Conservation (phyloP, 768 basidiomycete species). For the Tremella yokohamensis region DNA sequence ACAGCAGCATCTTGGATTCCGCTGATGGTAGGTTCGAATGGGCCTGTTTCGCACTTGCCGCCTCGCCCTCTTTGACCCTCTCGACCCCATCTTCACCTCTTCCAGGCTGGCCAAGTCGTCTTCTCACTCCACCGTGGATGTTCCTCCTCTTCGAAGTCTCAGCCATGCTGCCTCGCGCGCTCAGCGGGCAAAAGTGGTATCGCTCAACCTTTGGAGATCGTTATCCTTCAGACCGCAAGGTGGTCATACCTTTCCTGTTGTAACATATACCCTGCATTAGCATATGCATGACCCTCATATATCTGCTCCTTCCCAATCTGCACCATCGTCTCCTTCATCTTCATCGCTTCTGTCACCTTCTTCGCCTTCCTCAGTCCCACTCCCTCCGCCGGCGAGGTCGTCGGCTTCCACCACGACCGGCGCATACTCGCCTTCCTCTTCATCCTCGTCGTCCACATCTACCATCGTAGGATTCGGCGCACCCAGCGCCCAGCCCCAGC, state of each 20-base stretch:
- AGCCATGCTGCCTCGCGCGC: conserved; percentile 72
- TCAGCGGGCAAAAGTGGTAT: conserved; percentile 82
- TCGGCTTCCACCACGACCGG: conserved; percentile 43
- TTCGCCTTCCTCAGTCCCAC: neutral
- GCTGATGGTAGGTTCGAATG: conserved; percentile 65
- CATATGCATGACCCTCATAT: conserved; percentile 3
- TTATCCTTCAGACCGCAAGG: conserved; percentile 72
- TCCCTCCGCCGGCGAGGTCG: neutral
- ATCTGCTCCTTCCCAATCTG: neutral
- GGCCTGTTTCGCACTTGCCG: conserved; percentile 77
- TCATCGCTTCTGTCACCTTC: neutral
- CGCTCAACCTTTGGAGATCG: conserved; percentile 64
- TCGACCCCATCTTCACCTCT: conserved; percentile 4
- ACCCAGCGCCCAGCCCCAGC: conserved; percentile 33
- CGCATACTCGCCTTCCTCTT: conserved; percentile 50
- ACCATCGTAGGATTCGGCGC: conserved; percentile 9
- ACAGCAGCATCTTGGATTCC: neutral
- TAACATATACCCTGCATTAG: conserved; percentile 43
- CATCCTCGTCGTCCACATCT: conserved; percentile 29
- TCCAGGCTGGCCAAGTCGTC: neutral
- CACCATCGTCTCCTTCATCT: neutral
- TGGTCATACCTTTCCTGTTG: conserved; percentile 73
- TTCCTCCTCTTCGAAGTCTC: conserved; percentile 63
- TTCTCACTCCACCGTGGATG: neutral
- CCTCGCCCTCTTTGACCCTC: conserved; percentile 45